Evolutionary conservation across 495 filamentous ascomycete genomes (phyloP).

Genomic region (Penicillium alfredii): DNA sequence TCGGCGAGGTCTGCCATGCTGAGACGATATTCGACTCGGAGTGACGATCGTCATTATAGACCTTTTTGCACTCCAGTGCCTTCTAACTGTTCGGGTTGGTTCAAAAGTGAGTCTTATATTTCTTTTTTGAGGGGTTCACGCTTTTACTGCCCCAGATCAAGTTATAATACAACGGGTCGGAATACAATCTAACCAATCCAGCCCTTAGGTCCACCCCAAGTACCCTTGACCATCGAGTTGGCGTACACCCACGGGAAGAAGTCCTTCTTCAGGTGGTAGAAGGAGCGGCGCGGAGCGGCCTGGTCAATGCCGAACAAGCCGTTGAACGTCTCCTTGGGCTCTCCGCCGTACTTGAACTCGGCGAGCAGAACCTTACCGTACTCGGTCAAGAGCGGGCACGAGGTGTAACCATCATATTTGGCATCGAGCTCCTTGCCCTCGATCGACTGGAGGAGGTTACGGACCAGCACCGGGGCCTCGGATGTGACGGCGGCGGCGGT

Average conservation of each 20-base stretch:
- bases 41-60: too few species aligned
- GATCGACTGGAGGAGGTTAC: conserved; percentile 47
- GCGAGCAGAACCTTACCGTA: conserved; percentile 63
- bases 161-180: too few species aligned
- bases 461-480: conserved; percentile 55
- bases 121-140: too few species aligned
- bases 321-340: conserved; percentile 63
- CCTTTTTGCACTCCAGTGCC: too few species aligned
- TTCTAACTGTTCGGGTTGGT: too few species aligned
- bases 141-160: too few species aligned
- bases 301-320: conserved; percentile 53
- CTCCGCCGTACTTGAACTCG: conserved; percentile 69
- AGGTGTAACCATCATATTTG: conserved; percentile 62
- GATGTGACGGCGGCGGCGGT: conserved; percentile 62
- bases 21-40: too few species aligned
- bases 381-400: conserved; percentile 60
- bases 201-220: conserved; percentile 57
- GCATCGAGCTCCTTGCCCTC: conserved; percentile 49
- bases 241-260: conserved; percentile 66
- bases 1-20: too few species aligned
- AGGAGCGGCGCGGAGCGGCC: conserved; percentile 46
- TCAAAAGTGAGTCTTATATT: too few species aligned
- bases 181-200: too few species aligned
- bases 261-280: conserved; percentile 65
- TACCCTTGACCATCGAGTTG: conserved; percentile 53